Evolutionary conservation across 305 asterid genomes (phyloP).

Genomic region (Lippia alba): DNA sequence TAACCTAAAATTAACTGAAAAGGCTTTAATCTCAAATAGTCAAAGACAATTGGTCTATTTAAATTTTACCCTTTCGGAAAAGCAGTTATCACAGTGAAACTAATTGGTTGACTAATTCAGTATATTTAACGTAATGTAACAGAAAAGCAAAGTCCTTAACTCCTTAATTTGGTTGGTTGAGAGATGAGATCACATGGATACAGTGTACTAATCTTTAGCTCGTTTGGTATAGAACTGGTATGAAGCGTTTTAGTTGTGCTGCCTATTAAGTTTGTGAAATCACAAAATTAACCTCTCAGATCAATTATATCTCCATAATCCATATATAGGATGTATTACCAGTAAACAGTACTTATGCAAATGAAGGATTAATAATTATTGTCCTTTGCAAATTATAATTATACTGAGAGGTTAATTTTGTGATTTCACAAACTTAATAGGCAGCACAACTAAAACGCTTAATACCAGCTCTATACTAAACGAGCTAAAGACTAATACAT

Average conservation of each 20-base stretch:
- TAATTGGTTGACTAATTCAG: no score
- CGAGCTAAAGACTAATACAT: neutral
- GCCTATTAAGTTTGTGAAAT: neutral
- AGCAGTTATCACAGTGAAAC: no score
- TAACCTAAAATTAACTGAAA: no score
- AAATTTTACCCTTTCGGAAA: no score
- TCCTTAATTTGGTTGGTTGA: neutral
- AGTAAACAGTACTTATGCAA: neutral
- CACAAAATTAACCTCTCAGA: slow-evolving; percentile 4
- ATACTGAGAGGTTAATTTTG: neutral
- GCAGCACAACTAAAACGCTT: slow-evolving; percentile 31
- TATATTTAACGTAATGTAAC: no score
- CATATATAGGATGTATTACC: neutral
- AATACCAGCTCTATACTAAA: slow-evolving; percentile 32
- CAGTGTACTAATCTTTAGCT: neutral
- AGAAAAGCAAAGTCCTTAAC: no score
- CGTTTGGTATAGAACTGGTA: slow-evolving; percentile 34
- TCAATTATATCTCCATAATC: no score
- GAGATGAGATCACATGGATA: slow-evolving; percentile 11
- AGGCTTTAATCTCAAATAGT: no score
- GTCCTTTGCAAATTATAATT: no score
- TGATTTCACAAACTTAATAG: neutral
- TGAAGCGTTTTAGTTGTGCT: slow-evolving; percentile 29
- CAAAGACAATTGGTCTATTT: no score
- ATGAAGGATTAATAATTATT: no score